Base-by-base conservation (phyloP, 1,139 yeast species). In the Pneumocystis carinii region DNA sequence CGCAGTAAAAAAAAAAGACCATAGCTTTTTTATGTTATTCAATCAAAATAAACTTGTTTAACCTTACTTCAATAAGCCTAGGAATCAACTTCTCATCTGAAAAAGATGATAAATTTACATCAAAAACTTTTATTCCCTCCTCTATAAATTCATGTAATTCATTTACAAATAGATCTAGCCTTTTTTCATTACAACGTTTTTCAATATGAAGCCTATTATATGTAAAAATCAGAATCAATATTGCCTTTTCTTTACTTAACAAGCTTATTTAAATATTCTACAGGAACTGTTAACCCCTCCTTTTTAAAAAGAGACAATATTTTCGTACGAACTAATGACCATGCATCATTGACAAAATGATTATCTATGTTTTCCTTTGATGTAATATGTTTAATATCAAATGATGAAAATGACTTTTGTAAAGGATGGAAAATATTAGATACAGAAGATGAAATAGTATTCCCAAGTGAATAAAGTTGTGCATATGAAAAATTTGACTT, bases 1-100 rank as follows among this genome's bases (percentile, higher is more conserved):
- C 57, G 79, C 77, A 14, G 77, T 74, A 66, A 80, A 81, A 70
- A 84, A 85, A 53, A 75, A 74, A 38, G 77, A 78, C 90, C 90
- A 85, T 0, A 57, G 29, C 59, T 57, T n/a, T 3, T n/a, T 6
- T 19, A 17, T 57, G 14, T 37, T 37, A 29, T 19, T 19, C 10
- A 4, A 57, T 39, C 10, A 19, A 12, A 19, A 57, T 12, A 57
- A 56, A 39, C 27, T n/a, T 14, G 15, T 24, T 48, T 48, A 7
- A 24, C 10, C 29, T 39, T 57, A 72, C 66, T 10, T 73, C 72
- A n/a, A 73, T 74, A 2, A 75, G 68, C 17, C 71, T 69, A 4
- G 68, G 69, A 24, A 76, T 63, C 36, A 75, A 66, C 37, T 68
- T 69, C 19, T 62, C 67, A 37, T 70, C 70, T 24, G 65, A 42